Base-by-base conservation (phyloP, 2,329 filamentous ascomycete species). In the Daldinia sp. region DNA sequence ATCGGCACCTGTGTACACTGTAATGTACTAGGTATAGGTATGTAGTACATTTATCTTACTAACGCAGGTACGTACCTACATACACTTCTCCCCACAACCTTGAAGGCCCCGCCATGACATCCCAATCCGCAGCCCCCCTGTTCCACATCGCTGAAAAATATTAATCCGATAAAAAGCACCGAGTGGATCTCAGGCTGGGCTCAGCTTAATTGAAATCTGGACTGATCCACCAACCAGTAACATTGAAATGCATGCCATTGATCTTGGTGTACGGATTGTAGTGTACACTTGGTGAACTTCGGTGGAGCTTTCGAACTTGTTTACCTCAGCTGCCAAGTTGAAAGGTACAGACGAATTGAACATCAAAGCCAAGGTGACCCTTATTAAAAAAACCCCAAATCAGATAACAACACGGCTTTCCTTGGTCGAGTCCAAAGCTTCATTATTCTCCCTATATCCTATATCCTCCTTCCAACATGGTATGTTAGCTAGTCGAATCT, bases 391-490 rank as follows among this genome's bases (percentile, higher is more conserved):
- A 53, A 23, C 20, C 20, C 33, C 28, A 33, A n/a, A 59, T 18
- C 26, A 51, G 3, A 51, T 26, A 51, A 55, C 13, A n/a, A n/a
- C 54, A 55, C 50, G 20, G 23, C 10, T 39, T 37, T 44, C 20
- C 20, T 51, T 30, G 12, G 23, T 51, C 33, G 46, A 60, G n/a
- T 26, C 54, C 44, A 50, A 33, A 46, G 30, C 28, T 33, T 53
- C 15, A 23, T 15, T 41, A 56, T 7, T 35, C 30, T 15, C 15
- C 48, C 28, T 50, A 42, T 30, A n/a, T 56, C 44, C 33, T 60
- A 44, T 20, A 55, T 33, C n/a, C 37, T 28, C 53, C 64, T 63
- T 60, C 37, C 58, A 72, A 65, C 39, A 77, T 77, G 75, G 75
- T 77, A 74, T 39, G 69, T 63, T 39, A 35, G 26, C 18, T 42